phyloP scores from a whole-genome alignment of 2,329 filamentous ascomycete genomes.

The Ophiocordyceps camponoti-rufipedis region DNA sequence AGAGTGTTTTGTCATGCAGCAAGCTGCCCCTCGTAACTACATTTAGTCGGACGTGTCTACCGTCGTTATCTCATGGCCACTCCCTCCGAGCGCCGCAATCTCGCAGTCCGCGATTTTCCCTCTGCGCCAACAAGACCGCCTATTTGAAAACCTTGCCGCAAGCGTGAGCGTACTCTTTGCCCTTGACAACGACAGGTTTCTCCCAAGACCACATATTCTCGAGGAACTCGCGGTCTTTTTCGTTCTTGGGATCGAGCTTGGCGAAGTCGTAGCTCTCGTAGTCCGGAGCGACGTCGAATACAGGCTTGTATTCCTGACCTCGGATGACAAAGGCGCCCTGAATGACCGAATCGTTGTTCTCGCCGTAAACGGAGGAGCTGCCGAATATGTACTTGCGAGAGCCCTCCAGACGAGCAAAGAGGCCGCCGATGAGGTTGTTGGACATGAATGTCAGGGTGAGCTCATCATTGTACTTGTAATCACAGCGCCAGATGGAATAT shows the following conservation, averaged over 20 bases:
- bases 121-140: slow-evolving; percentile 10
- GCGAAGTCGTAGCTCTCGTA: slow-evolving; percentile 91
- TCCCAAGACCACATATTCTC: slow-evolving; percentile 88
- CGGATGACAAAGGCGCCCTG: slow-evolving; percentile 89
- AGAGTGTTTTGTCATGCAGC: background rate
- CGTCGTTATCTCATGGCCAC: background rate
- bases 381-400: slow-evolving; percentile 98
- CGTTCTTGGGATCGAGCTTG: slow-evolving; percentile 82
- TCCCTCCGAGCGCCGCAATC: background rate
- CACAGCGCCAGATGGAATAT: slow-evolving; percentile 85
- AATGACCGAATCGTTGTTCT: slow-evolving; percentile 77
- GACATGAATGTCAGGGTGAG: slow-evolving; percentile 97
- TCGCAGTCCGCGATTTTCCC: background rate
- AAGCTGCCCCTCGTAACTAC: background rate
- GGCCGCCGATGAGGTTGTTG: slow-evolving; percentile 93
- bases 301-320: slow-evolving; percentile 68
- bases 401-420: slow-evolving; percentile 91
- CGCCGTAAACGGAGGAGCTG: slow-evolving; percentile 71
- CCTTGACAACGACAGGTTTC: slow-evolving; percentile 58
- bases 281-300: slow-evolving; percentile 94
- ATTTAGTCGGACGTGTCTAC: background rate
- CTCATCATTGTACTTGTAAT: slow-evolving; percentile 99
- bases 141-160: slow-evolving; percentile 99
- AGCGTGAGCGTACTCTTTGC: slow-evolving; percentile 78
- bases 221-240: slow-evolving; percentile 71